Evolutionary conservation across 371 early-diverging fungal genomes (phyloP).

Genomic region (Mortierella sp.): DNA sequence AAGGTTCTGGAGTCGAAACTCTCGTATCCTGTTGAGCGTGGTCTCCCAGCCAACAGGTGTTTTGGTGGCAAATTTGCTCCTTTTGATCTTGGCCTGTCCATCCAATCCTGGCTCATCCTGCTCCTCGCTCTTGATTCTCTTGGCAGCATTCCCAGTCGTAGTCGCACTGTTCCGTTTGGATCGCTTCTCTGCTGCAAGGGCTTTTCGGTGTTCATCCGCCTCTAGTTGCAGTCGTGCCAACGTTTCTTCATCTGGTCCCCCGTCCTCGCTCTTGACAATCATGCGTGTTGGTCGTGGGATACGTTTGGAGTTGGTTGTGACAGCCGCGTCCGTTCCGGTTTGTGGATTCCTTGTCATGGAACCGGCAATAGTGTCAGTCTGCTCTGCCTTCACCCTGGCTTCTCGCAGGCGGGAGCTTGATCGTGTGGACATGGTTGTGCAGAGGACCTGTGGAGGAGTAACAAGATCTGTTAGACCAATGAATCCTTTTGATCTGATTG

Average conservation of each 20-base stretch:
- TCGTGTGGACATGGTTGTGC: constrained; percentile 34
- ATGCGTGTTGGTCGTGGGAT: constrained; percentile 1
- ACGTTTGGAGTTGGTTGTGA: background rate
- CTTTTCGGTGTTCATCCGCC: constrained; percentile 33
- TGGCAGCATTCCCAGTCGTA: background rate
- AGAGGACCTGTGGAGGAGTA: background rate
- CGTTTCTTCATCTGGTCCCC: constrained; percentile 32
- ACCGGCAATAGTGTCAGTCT: background rate
- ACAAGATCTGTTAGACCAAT: background rate
- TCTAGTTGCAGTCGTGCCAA: constrained; percentile 36
- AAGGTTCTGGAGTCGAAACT: constrained; percentile 63
- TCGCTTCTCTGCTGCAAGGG: constrained; percentile 24
- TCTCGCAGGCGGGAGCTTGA: constrained; percentile 34
- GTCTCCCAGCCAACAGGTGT: constrained; percentile 74
- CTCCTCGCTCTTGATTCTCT: background rate
- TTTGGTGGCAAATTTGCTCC: constrained; percentile 47
- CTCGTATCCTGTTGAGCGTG: constrained; percentile 70
- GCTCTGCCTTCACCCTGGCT: constrained; percentile 17
- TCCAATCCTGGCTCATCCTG: no score
- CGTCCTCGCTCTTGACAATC: constrained; percentile 44
- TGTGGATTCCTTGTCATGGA: no score
- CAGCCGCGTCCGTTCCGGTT: no score
- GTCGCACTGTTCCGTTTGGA: constrained; percentile 10
- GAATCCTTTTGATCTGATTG: no score
- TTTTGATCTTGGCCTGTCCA: constrained; percentile 7